phyloP scores from a whole-genome alignment of 2,329 filamentous ascomycete genomes.

The Fonsecaea monophora region DNA sequence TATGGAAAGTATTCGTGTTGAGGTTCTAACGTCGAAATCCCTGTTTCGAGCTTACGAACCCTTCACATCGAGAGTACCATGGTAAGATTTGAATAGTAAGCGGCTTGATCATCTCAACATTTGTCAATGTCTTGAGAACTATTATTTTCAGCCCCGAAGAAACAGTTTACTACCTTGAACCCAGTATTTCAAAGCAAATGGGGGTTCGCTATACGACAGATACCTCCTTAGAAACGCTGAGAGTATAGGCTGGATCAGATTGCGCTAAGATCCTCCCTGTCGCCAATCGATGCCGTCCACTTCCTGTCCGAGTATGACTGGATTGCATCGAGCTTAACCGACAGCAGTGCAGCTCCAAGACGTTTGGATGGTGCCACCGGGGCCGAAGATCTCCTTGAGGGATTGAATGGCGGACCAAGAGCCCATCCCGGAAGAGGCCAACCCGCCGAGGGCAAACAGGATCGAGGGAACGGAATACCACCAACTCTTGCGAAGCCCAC shows the following conservation, averaged over 20 bases:
- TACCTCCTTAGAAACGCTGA: not conserved
- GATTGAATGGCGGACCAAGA: slow-evolving; percentile 49
- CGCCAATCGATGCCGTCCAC: not conserved
- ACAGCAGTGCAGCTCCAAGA: slow-evolving; percentile 5
- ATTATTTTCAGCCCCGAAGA: not conserved
- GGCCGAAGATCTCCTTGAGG: slow-evolving; percentile 43
- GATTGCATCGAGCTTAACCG: not conserved
- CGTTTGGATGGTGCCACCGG: slow-evolving; percentile 23
- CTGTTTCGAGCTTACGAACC: no score
- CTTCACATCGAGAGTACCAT: no score
- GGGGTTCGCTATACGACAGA: not conserved
- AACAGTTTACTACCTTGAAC: not conserved
- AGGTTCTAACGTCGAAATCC: no score
- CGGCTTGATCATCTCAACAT: not conserved
- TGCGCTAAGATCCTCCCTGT: not conserved
- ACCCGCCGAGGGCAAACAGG: slow-evolving; percentile 46
- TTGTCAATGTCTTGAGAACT: not conserved
- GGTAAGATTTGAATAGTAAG: not conserved
- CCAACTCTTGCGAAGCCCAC: slow-evolving; percentile 49
- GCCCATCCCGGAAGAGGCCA: slow-evolving; percentile 50
- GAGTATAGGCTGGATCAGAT: not conserved
- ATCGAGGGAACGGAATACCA: slow-evolving; percentile 49
- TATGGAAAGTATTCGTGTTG: no score
- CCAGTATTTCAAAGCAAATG: not conserved
- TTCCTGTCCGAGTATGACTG: not conserved